Percentiles rank a stretch among this genome's conserved stretches.
phyloP scores from a whole-genome alignment of 1,139 yeast species.

The Meyerozyma sp. region DNA sequence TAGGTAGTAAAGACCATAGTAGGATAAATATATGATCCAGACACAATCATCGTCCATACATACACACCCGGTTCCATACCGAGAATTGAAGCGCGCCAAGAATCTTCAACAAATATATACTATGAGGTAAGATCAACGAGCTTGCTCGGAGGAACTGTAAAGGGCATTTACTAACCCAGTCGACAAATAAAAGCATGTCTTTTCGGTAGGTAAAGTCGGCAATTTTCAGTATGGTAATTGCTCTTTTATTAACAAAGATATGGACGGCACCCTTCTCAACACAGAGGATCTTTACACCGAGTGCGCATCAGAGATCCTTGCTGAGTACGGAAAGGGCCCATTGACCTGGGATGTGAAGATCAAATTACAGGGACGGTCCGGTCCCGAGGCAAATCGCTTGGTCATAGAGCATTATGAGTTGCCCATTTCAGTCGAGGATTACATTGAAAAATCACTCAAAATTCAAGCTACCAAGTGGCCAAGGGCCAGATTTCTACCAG shows the following conservation, averaged over 20 bases:
- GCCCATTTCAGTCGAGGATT: constrained; percentile 63
- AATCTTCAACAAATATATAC: not conserved
- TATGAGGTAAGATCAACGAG: not conserved
- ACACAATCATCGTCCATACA: not conserved
- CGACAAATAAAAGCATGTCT: constrained; percentile 71
- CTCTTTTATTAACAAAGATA: constrained; percentile 42
- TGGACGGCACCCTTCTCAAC: constrained; percentile 91
- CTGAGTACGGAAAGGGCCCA: constrained; percentile 65
- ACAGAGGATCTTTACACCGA: constrained; percentile 89
- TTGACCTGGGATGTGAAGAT: constrained; percentile 89
- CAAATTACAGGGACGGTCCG: constrained; percentile 87
- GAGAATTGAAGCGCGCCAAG: not conserved
- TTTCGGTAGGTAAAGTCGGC: constrained; percentile 48
- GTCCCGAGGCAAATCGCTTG: constrained; percentile 54
- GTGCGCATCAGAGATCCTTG: constrained; percentile 61
- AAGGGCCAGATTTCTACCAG: constrained; percentile 66
- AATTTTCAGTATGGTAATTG: not conserved
- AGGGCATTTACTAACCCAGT: not conserved
- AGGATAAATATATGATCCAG: not conserved
- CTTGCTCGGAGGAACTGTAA: not conserved
- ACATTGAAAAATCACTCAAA: constrained; percentile 42
- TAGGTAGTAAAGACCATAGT: not conserved
- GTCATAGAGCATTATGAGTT: constrained; percentile 65
- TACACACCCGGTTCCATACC: not conserved
- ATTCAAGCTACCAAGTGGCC: constrained; percentile 63